Evolutionary conservation across 2,329 filamentous ascomycete genomes (phyloP).

Genomic region (Tolypocladium guangdongense): DNA sequence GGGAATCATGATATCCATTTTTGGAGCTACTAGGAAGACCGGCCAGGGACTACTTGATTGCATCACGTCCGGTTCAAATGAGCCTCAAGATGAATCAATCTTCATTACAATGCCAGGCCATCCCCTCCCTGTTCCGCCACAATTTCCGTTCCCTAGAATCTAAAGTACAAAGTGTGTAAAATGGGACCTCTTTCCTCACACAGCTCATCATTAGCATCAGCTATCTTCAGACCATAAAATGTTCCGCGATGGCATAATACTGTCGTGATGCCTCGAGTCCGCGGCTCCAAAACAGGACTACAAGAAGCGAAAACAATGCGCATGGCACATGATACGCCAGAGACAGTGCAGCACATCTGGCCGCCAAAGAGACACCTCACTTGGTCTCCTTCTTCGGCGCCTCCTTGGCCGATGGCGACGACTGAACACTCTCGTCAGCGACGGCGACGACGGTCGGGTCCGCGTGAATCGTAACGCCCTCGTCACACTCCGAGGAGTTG

Average conservation of each 20-base stretch:
- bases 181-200: slow-evolving; percentile 15
- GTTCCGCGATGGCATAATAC: slow-evolving; percentile 19
- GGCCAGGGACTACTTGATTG: background rate
- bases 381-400: slow-evolving; percentile 22
- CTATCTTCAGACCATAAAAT: slow-evolving; percentile 25
- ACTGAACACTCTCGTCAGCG: slow-evolving; percentile 30
- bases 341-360: slow-evolving; percentile 4
- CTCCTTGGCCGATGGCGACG: slow-evolving; percentile 36
- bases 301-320: slow-evolving; percentile 1
- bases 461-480: slow-evolving; percentile 43
- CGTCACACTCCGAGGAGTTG: slow-evolving; percentile 38
- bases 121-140: slow-evolving; percentile 11
- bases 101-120: slow-evolving; percentile 11
- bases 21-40: background rate
- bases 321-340: slow-evolving; percentile 1
- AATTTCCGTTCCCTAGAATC: slow-evolving; percentile 18
- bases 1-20: slow-evolving; percentile 11
- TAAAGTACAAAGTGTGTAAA: slow-evolving; percentile 30
- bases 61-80: background rate
- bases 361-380: background rate
- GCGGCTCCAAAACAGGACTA: slow-evolving; percentile 9
- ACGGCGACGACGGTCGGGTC: slow-evolving; percentile 32
- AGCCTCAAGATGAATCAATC: slow-evolving; percentile 6
- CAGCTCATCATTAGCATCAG: slow-evolving; percentile 21
- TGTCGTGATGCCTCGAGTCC: slow-evolving; percentile 11